Conservation (phyloP, 371 early-diverging fungal genomes). For the Mucor saturninus region DNA sequence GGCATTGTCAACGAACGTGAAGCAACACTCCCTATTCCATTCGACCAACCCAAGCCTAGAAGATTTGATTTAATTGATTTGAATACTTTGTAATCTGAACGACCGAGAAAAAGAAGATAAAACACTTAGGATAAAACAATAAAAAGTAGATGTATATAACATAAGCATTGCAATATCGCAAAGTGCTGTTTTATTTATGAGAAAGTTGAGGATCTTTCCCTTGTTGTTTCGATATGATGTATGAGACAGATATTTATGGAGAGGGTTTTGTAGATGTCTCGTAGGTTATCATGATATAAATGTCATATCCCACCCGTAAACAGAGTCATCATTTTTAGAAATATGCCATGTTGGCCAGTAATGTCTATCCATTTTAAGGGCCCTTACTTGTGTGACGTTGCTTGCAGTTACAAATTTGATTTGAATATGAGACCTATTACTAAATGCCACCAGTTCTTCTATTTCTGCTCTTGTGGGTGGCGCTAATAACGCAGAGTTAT, state of each 20-base stretch:
- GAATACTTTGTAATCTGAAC: slow-evolving; percentile 38
- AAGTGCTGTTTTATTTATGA: background rate
- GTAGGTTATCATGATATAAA: background rate
- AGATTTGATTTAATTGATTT: slow-evolving; percentile 76
- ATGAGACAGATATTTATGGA: too few relatives aligned
- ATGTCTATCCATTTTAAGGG: slow-evolving; percentile 66
- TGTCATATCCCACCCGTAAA: slow-evolving; percentile 54
- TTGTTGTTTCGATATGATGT: too few relatives aligned
- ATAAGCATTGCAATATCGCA: background rate
- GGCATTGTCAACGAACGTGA: slow-evolving; percentile 75
- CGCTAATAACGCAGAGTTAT: slow-evolving; percentile 9
- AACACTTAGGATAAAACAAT: slow-evolving; percentile 3
- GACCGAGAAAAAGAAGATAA: slow-evolving; percentile 1
- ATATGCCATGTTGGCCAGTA: slow-evolving; percentile 79
- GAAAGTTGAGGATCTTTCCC: too few relatives aligned
- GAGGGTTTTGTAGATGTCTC: too few relatives aligned
- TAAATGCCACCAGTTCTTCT: slow-evolving; percentile 6
- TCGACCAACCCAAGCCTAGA: slow-evolving; percentile 71
- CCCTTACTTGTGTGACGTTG: slow-evolving; percentile 55
- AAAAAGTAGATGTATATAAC: slow-evolving; percentile 23
- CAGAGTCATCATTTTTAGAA: slow-evolving; percentile 42
- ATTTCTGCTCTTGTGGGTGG: slow-evolving; percentile 47
- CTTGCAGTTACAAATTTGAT: slow-evolving; percentile 64
- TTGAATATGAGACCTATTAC: slow-evolving; percentile 58
- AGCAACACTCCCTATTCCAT: slow-evolving; percentile 68